Evolutionary conservation across 306 rosid species (phyloP).

Genomic region (Sicyos baderoa): DNA sequence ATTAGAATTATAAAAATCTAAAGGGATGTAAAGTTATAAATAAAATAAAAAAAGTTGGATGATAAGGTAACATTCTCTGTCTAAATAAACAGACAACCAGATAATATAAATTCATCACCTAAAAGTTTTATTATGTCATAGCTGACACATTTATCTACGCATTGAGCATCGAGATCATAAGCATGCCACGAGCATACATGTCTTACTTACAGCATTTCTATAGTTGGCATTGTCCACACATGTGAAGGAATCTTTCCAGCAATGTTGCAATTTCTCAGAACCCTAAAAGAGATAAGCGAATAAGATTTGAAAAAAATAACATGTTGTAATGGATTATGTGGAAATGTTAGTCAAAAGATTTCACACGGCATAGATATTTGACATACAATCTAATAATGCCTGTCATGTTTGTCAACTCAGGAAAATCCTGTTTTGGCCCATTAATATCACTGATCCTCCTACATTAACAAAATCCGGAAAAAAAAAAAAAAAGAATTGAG

Average conservation of each 20-base stretch:
- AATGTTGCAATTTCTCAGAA: conserved; percentile 74
- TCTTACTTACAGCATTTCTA: conserved; percentile 52
- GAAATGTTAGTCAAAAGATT: neutral
- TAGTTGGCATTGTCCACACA: conserved; percentile 44
- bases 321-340: conserved; percentile 13
- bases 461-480: conserved; percentile 19
- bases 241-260: conserved; percentile 63
- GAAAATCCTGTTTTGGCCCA: conserved; percentile 65
- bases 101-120: neutral
- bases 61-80: neutral
- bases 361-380: conserved; percentile 14
- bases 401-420: conserved; percentile 37
- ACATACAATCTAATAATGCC: conserved; percentile 53
- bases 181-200: conserved; percentile 3
- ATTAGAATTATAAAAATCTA: neutral
- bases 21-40: no score
- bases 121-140: neutral
- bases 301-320: conserved; percentile 29
- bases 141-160: neutral
- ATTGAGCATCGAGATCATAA: conserved; percentile 9
- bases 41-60: neutral
- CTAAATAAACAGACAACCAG: neutral
- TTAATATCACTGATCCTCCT: conserved; percentile 71
- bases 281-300: conserved; percentile 35
- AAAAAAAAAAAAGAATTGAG: neutral